A percentile compares a stretch with the other conserved stretches of the same genome.
Evolutionary conservation across 257 asterid genomes (phyloP).

Genomic region (Leonotis leonurus): DNA sequence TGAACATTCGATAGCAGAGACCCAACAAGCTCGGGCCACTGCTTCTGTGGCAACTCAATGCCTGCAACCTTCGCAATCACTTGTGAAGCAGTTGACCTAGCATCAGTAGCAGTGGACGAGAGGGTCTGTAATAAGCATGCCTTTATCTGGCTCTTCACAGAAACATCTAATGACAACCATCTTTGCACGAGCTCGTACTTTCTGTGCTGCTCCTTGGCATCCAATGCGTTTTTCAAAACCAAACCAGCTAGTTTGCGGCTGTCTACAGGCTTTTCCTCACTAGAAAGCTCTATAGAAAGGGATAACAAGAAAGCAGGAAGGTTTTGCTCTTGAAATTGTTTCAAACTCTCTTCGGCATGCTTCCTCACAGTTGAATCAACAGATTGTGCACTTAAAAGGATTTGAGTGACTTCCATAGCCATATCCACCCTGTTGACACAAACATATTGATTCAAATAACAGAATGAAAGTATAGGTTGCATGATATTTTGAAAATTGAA

Average conservation of each 20-base stretch:
- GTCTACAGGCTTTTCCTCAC: conserved; percentile 73
- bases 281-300: conserved; percentile 68
- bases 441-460: not conserved
- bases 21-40: conserved; percentile 83
- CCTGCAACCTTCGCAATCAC: conserved; percentile 82
- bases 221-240: conserved; percentile 73
- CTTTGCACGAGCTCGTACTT: conserved; percentile 65
- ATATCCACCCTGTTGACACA: conserved; percentile 34
- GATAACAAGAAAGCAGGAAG: conserved; percentile 67
- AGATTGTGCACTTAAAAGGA: conserved; percentile 73
- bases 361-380: conserved; percentile 65
- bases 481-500: too few species aligned
- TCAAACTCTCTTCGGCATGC: conserved; percentile 65
- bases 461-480: not conserved
- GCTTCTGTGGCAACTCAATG: conserved; percentile 76
- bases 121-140: conserved; percentile 70
- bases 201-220: conserved; percentile 79
- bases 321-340: conserved; percentile 87
- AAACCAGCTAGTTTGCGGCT: conserved; percentile 80
- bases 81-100: conserved; percentile 79
- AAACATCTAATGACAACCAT: conserved; percentile 65
- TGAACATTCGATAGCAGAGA: conserved; percentile 63
- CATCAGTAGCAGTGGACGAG: conserved; percentile 51
- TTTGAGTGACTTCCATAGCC: conserved; percentile 82
- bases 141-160: conserved; percentile 63